phyloP scores from a whole-genome alignment of 495 filamentous ascomycete species.

The Hypomontagnella submonticulosa region DNA sequence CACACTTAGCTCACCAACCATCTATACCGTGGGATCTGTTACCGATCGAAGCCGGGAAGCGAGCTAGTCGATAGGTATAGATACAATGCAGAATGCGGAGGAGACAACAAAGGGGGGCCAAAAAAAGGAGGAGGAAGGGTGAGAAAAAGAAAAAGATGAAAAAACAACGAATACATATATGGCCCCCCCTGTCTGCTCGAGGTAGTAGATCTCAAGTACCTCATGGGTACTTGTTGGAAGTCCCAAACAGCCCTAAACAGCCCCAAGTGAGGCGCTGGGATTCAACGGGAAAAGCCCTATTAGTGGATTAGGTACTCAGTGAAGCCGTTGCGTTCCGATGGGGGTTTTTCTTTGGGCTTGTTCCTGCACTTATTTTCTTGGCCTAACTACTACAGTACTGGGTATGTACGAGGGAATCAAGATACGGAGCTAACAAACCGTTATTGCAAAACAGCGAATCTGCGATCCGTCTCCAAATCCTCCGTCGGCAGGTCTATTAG shows the following conservation, averaged over 20 bases:
- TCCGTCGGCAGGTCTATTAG: conserved; percentile 25
- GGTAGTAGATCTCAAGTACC: conserved; percentile 15
- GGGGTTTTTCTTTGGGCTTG: too few species aligned
- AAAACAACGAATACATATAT: conserved; percentile 10
- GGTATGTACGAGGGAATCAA: too few species aligned
- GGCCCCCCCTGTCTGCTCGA: background rate
- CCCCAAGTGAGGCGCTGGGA: conserved; percentile 15
- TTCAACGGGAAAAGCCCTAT: conserved; percentile 35
- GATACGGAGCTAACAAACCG: conserved; percentile 41
- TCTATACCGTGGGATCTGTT: conserved; percentile 20
- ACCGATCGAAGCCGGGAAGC: conserved; percentile 32
- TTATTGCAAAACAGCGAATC: conserved; percentile 34
- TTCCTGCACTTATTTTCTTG: conserved; percentile 6
- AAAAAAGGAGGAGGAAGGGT: conserved; percentile 7
- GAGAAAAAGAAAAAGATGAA: conserved; percentile 4
- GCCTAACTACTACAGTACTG: too few species aligned
- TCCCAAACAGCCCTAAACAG: conserved; percentile 7
- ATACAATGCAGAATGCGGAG: conserved; percentile 18
- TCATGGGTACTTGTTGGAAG: conserved; percentile 15
- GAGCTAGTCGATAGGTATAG: conserved; percentile 23
- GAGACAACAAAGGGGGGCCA: conserved; percentile 1
- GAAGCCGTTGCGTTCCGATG: conserved; percentile 31
- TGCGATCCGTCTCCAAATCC: conserved; percentile 33
- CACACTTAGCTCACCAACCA: conserved; percentile 22
- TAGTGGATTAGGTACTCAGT: conserved; percentile 36